Evolutionary conservation across 768 basidiomycete genomes (phyloP).

Genomic region (Asterophora parasitica): DNA sequence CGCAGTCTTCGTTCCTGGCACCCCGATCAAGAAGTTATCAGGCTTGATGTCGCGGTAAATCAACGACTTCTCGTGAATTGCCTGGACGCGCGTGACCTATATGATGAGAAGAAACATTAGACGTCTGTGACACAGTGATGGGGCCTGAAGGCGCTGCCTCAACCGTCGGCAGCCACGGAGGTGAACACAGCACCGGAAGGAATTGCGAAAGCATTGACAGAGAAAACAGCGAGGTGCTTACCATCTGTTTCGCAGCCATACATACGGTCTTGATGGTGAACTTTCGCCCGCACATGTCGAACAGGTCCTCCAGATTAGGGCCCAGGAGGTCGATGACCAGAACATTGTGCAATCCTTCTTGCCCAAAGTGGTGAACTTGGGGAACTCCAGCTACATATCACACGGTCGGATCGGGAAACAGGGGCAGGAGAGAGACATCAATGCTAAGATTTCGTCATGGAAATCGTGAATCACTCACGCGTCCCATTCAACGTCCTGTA

Average conservation of each 20-base stretch:
- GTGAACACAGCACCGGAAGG: not conserved
- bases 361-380: conserved; percentile 98
- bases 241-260: conserved; percentile 99
- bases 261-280: conserved; percentile 98
- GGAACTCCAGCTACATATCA: conserved; percentile 78
- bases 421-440: not conserved
- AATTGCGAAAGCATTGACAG: conserved; percentile 3
- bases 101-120: conserved; percentile 10
- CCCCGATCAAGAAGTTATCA: conserved; percentile 97
- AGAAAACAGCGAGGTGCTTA: conserved; percentile 31
- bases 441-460: not conserved
- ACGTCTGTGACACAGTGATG: conserved; percentile 4
- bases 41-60: conserved; percentile 99
- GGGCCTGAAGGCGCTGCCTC: not conserved
- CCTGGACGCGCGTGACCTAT: conserved; percentile 93
- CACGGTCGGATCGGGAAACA: conserved; percentile 10
- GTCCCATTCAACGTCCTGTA: conserved; percentile 93
- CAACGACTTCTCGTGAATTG: conserved; percentile 96
- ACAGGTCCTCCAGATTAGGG: conserved; percentile 96
- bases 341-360: conserved; percentile 97
- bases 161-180: conserved; percentile 14
- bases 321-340: conserved; percentile 92
- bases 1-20: conserved; percentile 85
- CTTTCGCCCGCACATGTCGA: conserved; percentile 98
- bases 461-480: conserved; percentile 46